phyloP scores from a whole-genome alignment of 352 stramenopile genomes.

The Globisporangium barbulae region DNA sequence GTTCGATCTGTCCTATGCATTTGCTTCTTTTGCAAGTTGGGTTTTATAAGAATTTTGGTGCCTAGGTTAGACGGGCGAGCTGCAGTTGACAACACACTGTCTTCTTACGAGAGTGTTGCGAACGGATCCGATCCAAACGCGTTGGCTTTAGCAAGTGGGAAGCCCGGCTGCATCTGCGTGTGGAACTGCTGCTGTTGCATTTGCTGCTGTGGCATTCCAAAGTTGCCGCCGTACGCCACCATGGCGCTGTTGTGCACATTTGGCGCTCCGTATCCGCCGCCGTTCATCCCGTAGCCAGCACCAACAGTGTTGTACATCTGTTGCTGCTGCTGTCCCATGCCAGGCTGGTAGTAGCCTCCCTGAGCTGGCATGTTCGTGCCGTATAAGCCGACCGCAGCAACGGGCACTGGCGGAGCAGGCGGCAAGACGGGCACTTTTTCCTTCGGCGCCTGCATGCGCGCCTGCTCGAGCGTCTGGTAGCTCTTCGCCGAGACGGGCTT shows the following conservation, averaged over 20 bases:
- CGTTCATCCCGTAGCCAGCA: slow-evolving; percentile 23
- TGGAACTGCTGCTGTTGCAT: slow-evolving; percentile 40
- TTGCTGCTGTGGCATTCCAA: slow-evolving; percentile 14
- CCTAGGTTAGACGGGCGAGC: neutral
- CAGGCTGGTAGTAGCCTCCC: slow-evolving; percentile 24
- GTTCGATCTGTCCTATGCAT: neutral
- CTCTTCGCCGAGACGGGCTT: slow-evolving; percentile 40
- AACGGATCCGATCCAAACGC: slow-evolving; percentile 47
- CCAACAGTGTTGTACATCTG: slow-evolving; percentile 35
- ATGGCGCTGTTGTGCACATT: slow-evolving; percentile 14
- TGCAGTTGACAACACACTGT: neutral
- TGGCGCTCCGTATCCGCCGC: slow-evolving; percentile 14
- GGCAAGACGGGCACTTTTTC: slow-evolving; percentile 66
- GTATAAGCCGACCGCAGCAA: slow-evolving; percentile 22
- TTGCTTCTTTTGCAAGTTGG: neutral
- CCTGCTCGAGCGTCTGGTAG: slow-evolving; percentile 75
- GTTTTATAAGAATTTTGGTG: slow-evolving; percentile 5
- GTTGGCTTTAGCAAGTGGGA: slow-evolving; percentile 23
- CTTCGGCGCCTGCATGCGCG: slow-evolving; percentile 50
- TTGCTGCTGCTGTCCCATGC: slow-evolving; percentile 28
- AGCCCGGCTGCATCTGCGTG: slow-evolving; percentile 19
- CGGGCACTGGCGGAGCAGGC: slow-evolving; percentile 20
- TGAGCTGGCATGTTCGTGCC: slow-evolving; percentile 14
- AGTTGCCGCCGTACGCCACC: slow-evolving; percentile 21
- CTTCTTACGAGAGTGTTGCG: slow-evolving; percentile 49